These are phyloP conservation scores for Lojkania enalia DNA, from an alignment of 2,329 filamentous ascomycete species.

Conservation along the genomic window DNA sequence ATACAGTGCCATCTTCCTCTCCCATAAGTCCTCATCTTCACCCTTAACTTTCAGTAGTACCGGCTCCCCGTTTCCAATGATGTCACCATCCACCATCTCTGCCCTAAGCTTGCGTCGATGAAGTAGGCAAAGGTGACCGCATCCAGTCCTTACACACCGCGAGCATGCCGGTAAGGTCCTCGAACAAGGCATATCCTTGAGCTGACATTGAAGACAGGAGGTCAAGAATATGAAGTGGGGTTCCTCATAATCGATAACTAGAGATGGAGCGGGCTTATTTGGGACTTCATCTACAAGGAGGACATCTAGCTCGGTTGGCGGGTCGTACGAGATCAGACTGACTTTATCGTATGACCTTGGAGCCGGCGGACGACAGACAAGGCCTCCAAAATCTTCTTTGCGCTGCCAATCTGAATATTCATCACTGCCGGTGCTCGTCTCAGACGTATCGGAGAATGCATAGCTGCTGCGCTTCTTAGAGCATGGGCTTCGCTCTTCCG, in stretches of 20 bases:
- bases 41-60: conserved; percentile 23
- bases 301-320: background rate
- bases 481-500: too few species aligned
- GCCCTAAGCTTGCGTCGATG: conserved; percentile 22
- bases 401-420: background rate
- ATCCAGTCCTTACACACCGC: conserved; percentile 28
- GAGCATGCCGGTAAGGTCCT: conserved; percentile 30
- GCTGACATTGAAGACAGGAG: conserved; percentile 37
- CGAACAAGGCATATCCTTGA: conserved; percentile 31
- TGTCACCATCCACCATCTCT: conserved; percentile 12
- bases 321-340: conserved; percentile 2
- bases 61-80: conserved; percentile 8
- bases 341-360: background rate
- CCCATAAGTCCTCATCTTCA: conserved; percentile 17
- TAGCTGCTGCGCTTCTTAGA: too few species aligned
- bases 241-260: conserved; percentile 6
- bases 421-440: conserved; percentile 4
- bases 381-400: background rate
- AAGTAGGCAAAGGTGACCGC: conserved; percentile 23
- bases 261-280: too few species aligned
- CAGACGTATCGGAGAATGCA: too few species aligned
- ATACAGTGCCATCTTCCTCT: conserved; percentile 18
- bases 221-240: conserved; percentile 25
- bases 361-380: background rate
- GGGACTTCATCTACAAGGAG: too few species aligned